phyloP scores from a whole-genome alignment of 2,329 filamentous ascomycete genomes.

The Fusarium pilosicola region DNA sequence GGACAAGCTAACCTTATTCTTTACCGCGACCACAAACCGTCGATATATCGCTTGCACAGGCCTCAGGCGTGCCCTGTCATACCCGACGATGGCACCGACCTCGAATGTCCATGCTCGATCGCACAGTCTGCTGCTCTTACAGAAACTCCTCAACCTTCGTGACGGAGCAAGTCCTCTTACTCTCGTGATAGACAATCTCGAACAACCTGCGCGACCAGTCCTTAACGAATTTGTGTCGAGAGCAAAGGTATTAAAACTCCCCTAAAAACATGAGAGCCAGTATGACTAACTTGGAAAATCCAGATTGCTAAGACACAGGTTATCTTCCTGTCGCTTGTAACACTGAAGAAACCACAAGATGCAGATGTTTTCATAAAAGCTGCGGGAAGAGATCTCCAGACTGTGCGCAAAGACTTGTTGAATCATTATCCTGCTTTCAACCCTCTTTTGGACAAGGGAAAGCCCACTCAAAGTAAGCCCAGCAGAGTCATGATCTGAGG shows the following conservation, averaged over 20 bases:
- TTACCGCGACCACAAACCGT: too few species aligned
- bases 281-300: slow-evolving; percentile 1
- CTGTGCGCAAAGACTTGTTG: slow-evolving; percentile 69
- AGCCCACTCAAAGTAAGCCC: slow-evolving; percentile 56
- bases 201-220: slow-evolving; percentile 79
- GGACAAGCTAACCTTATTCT: too few species aligned
- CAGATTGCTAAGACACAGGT: slow-evolving; percentile 73
- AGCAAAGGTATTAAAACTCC: slow-evolving; percentile 68
- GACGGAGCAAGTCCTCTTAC: slow-evolving; percentile 88
- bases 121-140: slow-evolving; percentile 84
- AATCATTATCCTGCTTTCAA: slow-evolving; percentile 58
- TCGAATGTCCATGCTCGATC: slow-evolving; percentile 77
- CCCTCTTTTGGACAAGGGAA: slow-evolving; percentile 49
- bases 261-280: not conserved
- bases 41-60: not conserved
- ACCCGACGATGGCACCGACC: slow-evolving; percentile 61
- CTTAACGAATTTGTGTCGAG: slow-evolving; percentile 78
- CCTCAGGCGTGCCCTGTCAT: not conserved
- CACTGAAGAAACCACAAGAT: slow-evolving; percentile 70
- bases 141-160: slow-evolving; percentile 81
- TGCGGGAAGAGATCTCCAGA: slow-evolving; percentile 65
- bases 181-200: slow-evolving; percentile 83
- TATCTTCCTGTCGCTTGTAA: slow-evolving; percentile 82
- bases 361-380: slow-evolving; percentile 76
- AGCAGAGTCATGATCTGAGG: not conserved